Percentiles rank a stretch among this genome's conserved stretches.
These are phyloP conservation scores for Corynespora cassiicola DNA, from an alignment of 2,329 filamentous ascomycete species.

Conservation along the genomic window DNA sequence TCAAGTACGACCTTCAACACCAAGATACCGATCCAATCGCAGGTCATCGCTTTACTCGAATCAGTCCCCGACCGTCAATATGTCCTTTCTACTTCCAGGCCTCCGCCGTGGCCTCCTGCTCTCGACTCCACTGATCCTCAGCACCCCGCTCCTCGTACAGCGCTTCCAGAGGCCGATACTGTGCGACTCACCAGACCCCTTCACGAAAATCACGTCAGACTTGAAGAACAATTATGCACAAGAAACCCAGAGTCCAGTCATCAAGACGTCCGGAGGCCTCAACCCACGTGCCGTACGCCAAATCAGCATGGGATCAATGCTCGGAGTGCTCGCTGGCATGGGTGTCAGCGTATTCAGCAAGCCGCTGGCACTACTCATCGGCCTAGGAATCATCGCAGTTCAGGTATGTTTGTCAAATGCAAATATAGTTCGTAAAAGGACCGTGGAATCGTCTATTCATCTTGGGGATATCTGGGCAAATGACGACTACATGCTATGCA, in stretches of 20 bases:
- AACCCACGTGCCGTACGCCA: slow-evolving; percentile 53
- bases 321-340: slow-evolving; percentile 60
- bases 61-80: too few species aligned
- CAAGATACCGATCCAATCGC: too few species aligned
- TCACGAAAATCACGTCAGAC: slow-evolving; percentile 48
- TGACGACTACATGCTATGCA: slow-evolving; percentile 13
- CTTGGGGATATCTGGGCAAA: slow-evolving; percentile 11
- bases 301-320: slow-evolving; percentile 54
- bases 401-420: slow-evolving; percentile 58
- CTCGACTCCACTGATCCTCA: slow-evolving; percentile 43
- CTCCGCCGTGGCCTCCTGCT: slow-evolving; percentile 46
- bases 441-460: background rate
- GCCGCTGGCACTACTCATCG: slow-evolving; percentile 71
- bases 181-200: slow-evolving; percentile 42
- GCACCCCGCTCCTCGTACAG: slow-evolving; percentile 37
- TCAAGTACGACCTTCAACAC: too few species aligned
- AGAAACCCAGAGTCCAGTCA: slow-evolving; percentile 48
- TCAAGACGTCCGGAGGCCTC: slow-evolving; percentile 44
- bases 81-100: slow-evolving; percentile 49
- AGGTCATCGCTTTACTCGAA: too few species aligned
- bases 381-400: slow-evolving; percentile 67
- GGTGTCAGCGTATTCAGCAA: slow-evolving; percentile 74
- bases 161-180: slow-evolving; percentile 36
- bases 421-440: too few species aligned
- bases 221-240: slow-evolving; percentile 41